These are phyloP conservation scores for Teunomyces atbi DNA, from an alignment of 805 yeast genomes.

Conservation along the genomic window DNA sequence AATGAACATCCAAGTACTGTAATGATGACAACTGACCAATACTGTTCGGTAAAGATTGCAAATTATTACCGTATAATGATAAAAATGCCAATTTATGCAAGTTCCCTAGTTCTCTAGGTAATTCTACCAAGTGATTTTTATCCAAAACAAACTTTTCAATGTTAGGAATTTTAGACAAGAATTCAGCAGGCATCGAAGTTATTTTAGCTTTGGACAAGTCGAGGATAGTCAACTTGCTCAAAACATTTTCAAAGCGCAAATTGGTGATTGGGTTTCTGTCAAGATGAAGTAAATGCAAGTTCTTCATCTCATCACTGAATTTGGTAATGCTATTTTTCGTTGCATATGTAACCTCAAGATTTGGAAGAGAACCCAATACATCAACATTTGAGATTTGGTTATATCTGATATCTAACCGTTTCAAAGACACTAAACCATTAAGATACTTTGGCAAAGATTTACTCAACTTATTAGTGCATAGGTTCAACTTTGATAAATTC, in stretches of 20 bases:
- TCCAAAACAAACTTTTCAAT: slow-evolving; percentile 75
- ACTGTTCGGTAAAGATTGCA: slow-evolving; percentile 66
- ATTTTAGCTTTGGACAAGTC: slow-evolving; percentile 82
- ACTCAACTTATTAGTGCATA: slow-evolving; percentile 68
- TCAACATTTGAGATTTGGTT: slow-evolving; percentile 59
- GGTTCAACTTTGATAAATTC: slow-evolving; percentile 64
- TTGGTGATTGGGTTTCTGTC: slow-evolving; percentile 84
- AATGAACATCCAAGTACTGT: slow-evolving; percentile 73
- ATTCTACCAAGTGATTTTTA: slow-evolving; percentile 72
- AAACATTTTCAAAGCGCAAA: slow-evolving; percentile 51
- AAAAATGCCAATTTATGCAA: slow-evolving; percentile 61
- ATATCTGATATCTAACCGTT: slow-evolving; percentile 74
- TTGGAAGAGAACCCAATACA: slow-evolving; percentile 54
- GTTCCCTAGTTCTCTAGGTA: slow-evolving; percentile 67
- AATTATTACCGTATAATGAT: slow-evolving; percentile 71
- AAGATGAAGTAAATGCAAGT: slow-evolving; percentile 65
- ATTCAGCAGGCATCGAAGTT: slow-evolving; percentile 64
- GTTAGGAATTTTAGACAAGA: slow-evolving; percentile 59
- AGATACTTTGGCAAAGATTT: slow-evolving; percentile 54
- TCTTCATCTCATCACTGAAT: slow-evolving; percentile 61
- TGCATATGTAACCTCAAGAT: slow-evolving; percentile 68
- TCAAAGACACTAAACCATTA: slow-evolving; percentile 51
- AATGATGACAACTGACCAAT: slow-evolving; percentile 61
- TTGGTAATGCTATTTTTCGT: slow-evolving; percentile 74
- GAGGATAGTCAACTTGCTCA: slow-evolving; percentile 63